Conservation (phyloP, 2,329 filamentous ascomycete genomes). For the Pseudogymnoascus sp. region DNA sequence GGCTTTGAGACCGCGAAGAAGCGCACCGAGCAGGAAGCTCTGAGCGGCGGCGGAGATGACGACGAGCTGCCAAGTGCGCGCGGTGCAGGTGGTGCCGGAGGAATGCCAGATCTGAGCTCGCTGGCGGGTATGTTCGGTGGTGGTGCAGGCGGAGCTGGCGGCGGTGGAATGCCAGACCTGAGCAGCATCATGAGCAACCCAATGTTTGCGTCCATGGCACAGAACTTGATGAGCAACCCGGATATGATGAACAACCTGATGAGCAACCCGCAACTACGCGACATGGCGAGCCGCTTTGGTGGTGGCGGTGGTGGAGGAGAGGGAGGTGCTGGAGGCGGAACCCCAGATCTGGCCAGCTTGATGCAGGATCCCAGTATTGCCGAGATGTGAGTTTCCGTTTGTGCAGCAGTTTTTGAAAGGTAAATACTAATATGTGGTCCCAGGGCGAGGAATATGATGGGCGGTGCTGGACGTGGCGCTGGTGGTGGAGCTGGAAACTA, state of each 20-base stretch:
- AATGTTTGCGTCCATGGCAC: conserved; percentile 96
- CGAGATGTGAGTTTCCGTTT: conserved; percentile 68
- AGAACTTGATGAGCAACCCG: conserved; percentile 95
- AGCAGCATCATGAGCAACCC: conserved; percentile 89
- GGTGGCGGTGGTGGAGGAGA: conserved; percentile 45
- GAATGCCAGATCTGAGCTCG: conserved; percentile 63
- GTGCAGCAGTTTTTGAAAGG: neutral
- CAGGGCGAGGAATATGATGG: conserved; percentile 64
- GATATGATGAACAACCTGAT: conserved; percentile 87
- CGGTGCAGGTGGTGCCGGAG: conserved; percentile 45
- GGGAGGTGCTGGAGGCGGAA: conserved; percentile 62
- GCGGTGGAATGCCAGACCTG: conserved; percentile 81
- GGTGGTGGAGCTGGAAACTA: conserved; percentile 23
- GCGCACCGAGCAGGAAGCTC: conserved; percentile 72
- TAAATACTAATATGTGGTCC: neutral
- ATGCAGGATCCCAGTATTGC: conserved; percentile 92
- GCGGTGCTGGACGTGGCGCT: conserved; percentile 39
- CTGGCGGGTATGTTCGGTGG: conserved; percentile 67
- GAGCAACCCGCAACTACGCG: conserved; percentile 81
- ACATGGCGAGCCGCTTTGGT: conserved; percentile 78
- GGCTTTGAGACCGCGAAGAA: conserved; percentile 90
- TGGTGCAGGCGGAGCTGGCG: conserved; percentile 53
- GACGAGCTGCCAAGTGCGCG: conserved; percentile 46
- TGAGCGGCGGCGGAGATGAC: conserved; percentile 39
- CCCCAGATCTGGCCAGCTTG: conserved; percentile 77